Base-by-base conservation (phyloP, 768 basidiomycete genomes). In the Trametes meyenii region DNA sequence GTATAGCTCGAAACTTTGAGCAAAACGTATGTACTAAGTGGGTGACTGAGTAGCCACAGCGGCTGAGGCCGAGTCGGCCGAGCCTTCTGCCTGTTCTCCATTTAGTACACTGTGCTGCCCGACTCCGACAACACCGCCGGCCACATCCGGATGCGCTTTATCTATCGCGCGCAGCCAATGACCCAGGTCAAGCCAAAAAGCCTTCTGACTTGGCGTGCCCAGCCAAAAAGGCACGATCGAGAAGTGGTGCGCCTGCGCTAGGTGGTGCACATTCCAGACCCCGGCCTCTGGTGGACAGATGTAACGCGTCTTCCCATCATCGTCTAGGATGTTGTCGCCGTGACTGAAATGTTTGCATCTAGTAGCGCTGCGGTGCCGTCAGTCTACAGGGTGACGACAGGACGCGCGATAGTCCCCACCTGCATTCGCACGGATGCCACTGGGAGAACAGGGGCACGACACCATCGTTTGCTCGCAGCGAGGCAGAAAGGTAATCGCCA, bases 381-480 rank as follows among this genome's bases (percentile, higher is more conserved):
- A 16, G 19, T 39, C 36, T 23, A 38, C 21, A 5, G 6, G 51
- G 61, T 21, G 50, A 43, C 21, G 52, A 14, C 33, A 17, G 19
- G 35, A 10, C 5, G 11, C 12, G 12, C 38, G 21, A 44, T 6
- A n/a, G 26, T 4, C 58, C 72, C 50, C 64, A 80, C 80, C 69
- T 64, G 77, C 81, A 83, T 11, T 74, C 66, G 57, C 74, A 69
- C 14, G 82, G 80, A 71, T 83, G 83, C 76, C 77, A 83, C 58
- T 81, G 82, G 7, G 81, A 81, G 65, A 83, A 81, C 16, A 79
- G 14, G 8, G 81, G 81, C 5, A 81, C 81, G 7, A 83, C 72
- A 10, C 82, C 81, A 61, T 83, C 83, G 63, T 82, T 83, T 0
- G 74, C 76, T 3, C 72, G 69, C 16, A 74, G 66, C 3, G 58